Percentiles rank a stretch among this genome's conserved stretches.
Evolutionary conservation across 306 rosid genomes (phyloP).

Genomic region (Albizia julibrissin): DNA sequence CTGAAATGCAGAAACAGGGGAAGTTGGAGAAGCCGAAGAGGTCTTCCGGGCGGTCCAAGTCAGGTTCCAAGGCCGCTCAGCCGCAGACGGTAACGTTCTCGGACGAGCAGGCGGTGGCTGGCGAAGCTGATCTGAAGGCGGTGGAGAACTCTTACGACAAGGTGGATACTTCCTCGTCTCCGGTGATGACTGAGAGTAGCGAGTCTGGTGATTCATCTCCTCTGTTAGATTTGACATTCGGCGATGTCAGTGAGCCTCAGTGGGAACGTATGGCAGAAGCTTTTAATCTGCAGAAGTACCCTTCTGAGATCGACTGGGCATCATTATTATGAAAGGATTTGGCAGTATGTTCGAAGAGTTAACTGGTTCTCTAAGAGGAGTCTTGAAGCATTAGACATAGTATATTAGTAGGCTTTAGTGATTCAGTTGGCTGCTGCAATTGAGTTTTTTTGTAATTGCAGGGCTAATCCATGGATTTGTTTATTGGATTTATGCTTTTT

Average conservation of each 20-base stretch:
- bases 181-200: slow-evolving; percentile 59
- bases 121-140: slow-evolving; percentile 12
- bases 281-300: slow-evolving; percentile 63
- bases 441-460: slow-evolving; percentile 82
- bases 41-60: slow-evolving; percentile 16
- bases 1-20: slow-evolving; percentile 62
- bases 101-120: slow-evolving; percentile 6
- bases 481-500: neutral
- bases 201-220: slow-evolving; percentile 82
- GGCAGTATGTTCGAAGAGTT: neutral
- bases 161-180: slow-evolving; percentile 54
- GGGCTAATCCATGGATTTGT: slow-evolving; percentile 40
- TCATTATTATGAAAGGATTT: slow-evolving; percentile 50
- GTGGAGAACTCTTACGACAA: slow-evolving; percentile 38
- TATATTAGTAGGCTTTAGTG: slow-evolving; percentile 23
- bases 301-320: slow-evolving; percentile 98
- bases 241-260: slow-evolving; percentile 51
- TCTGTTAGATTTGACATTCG: slow-evolving; percentile 79
- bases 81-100: neutral
- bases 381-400: neutral
- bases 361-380: neutral
- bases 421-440: slow-evolving; percentile 59
- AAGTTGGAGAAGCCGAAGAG: slow-evolving; percentile 46
- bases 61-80: slow-evolving; percentile 8
- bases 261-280: slow-evolving; percentile 57